These are phyloP conservation scores for Scenedesmus sp. DNA, from an alignment of 163 green algal species.

Conservation along the genomic window DNA sequence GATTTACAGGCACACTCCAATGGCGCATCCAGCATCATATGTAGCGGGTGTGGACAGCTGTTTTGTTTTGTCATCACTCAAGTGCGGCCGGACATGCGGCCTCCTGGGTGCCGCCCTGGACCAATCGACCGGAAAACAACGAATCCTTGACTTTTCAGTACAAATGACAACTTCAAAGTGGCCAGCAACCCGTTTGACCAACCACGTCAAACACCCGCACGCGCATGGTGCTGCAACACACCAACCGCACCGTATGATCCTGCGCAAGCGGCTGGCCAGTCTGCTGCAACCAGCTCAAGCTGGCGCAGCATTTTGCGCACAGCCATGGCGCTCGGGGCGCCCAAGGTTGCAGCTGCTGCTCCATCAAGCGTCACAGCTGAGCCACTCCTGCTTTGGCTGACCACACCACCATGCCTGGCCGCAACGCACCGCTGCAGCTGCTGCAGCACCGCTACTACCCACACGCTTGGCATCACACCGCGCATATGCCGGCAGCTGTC, in stretches of 20 bases:
- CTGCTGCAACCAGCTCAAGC: not conserved
- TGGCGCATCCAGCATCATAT: too few relatives aligned
- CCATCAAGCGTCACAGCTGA: not conserved
- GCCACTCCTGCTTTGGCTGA: not conserved
- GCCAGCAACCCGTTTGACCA: too few relatives aligned
- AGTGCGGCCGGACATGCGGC: too few relatives aligned
- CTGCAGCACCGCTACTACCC: slow-evolving; percentile 23
- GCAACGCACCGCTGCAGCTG: not conserved
- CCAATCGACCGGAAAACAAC: too few relatives aligned
- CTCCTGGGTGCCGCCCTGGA: too few relatives aligned
- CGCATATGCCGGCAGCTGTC: not conserved
- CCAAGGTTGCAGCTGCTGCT: not conserved
- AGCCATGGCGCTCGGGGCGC: not conserved
- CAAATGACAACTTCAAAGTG: too few relatives aligned
- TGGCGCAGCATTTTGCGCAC: not conserved
- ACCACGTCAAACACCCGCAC: not conserved
- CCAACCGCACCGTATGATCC: not conserved
- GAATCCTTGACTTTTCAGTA: too few relatives aligned
- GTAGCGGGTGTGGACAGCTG: too few relatives aligned
- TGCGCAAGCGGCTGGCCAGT: not conserved
- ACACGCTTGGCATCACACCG: slow-evolving; percentile 9
- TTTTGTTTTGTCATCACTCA: too few relatives aligned
- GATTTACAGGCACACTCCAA: too few relatives aligned
- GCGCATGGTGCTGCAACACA: not conserved
- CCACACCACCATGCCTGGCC: not conserved